Conservation (phyloP, 306 rosid genomes). For the Medicago arabica region DNA sequence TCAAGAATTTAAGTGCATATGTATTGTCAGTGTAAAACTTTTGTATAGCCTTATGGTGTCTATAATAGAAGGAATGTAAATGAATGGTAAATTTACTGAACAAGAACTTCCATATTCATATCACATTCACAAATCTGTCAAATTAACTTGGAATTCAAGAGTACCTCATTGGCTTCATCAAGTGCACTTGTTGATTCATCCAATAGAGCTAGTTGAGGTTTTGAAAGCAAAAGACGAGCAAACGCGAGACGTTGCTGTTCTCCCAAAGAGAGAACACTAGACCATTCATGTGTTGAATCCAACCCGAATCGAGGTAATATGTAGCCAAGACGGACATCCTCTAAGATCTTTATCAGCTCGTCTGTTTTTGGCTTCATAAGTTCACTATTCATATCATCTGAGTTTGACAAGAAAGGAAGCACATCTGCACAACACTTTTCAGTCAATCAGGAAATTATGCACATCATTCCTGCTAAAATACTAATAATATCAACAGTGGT, state of each 20-base stretch:
- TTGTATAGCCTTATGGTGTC: too few relatives aligned
- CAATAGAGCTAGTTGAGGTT: constrained; percentile 76
- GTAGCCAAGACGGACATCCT: constrained; percentile 81
- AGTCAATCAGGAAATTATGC: constrained; percentile 33
- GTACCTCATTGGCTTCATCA: constrained; percentile 95
- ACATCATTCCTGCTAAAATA: constrained; percentile 8
- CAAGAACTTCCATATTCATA: constrained; percentile 19
- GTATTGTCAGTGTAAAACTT: too few relatives aligned
- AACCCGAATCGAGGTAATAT: constrained; percentile 75
- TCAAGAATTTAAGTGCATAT: too few relatives aligned
- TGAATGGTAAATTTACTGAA: background rate
- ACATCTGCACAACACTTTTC: constrained; percentile 55
- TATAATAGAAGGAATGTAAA: too few relatives aligned
- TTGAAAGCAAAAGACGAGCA: constrained; percentile 88
- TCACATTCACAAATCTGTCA: background rate
- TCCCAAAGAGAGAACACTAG: constrained; percentile 95
- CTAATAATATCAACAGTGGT: background rate
- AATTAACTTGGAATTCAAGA: constrained; percentile 33
- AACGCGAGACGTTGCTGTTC: constrained; percentile 98
- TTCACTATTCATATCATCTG: constrained; percentile 47
- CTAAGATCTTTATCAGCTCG: constrained; percentile 74
- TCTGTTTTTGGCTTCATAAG: constrained; percentile 69
- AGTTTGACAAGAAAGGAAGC: constrained; percentile 77
- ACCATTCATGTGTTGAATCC: constrained; percentile 88
- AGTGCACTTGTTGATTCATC: constrained; percentile 97